Base-by-base conservation (phyloP, 2,329 filamentous ascomycete genomes). In the Colletotrichum theobromicola region DNA sequence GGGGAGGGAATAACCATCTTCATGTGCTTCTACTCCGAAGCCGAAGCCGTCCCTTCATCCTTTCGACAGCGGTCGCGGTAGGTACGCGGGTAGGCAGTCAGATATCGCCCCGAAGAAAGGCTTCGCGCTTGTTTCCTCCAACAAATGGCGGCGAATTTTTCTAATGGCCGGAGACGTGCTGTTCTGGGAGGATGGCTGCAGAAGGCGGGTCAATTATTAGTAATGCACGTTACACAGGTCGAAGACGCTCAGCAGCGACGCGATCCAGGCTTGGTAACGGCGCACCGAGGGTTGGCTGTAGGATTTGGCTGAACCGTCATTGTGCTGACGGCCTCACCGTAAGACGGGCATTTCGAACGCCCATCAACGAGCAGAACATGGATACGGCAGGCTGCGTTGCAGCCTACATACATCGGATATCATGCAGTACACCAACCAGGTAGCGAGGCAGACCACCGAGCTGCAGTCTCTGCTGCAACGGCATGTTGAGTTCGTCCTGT, bases 131-230 rank as follows among this genome's bases (percentile, higher is more conserved):
- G 42, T 37, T 55, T 68, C 53, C 55, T 32, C 24, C 37, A 72
- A 32, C 35, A 34, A 10, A 30, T 15, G 15, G 62, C 63, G 50
- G 62, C 62, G 53, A 18, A 60, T 57, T 42, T 21, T 67, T 67
- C 46, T 5, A 37, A n/a, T 50, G 63, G 26, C 37, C 30, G 26
- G 7, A 34, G 55, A 34, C 60, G 32, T 21, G 61, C 15, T 32
- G 30, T 37, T 18, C 63, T 42, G 46, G 65, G 65, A 69, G 70
- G 34, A 50, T 70, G 57, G 70, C 70, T 74, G 66, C 67, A 70
- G 50, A 16, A 21, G 35, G 61, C 53, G 53, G 61, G 53, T 66
- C 35, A 16, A 70, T 71, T 57, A 71, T 42, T 62, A 66, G 62
- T 70, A 28, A 50, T 50, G 42, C 21, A n/a, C 21, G 61, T 70